Evolutionary conservation across 106 monocot genomes (phyloP), one percentile per base, ranked within the genome.

Genomic region (Dendrobium nobile): DNA sequence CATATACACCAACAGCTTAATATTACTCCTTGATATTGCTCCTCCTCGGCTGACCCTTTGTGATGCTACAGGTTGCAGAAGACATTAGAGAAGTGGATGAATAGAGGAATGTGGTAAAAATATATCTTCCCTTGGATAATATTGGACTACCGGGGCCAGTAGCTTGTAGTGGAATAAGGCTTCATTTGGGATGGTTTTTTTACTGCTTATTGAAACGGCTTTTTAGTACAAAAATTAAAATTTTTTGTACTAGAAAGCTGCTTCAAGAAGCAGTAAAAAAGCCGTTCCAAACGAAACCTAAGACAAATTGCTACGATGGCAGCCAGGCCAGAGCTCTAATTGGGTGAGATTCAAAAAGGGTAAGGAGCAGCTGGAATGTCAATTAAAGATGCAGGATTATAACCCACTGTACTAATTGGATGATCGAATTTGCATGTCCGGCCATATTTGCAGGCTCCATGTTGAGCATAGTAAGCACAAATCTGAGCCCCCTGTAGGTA

Each of bases 351-450:
- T 17, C 82, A 82, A 24, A 90, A 19, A 37, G 90, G 87, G 78
- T 85, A 88, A 8, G 90, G 88, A 75, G 88, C 81, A 80, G 86
- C 51, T 47, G 89, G 93, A 74, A 92, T 83, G 58, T 92, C 95
- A 42, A 86, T 40, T 56, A 88, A 90, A 42, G 92, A 84, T 20
- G 92, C 86, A 64, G 90, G 85, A 47, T 84, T 89, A 82, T 92
- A 92, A 79, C 84, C 84, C 26, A 89, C 72, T 61, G 83, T 77
- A 79, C 88, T 85, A 81, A 91, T 85, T 26, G 95, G 92, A 84
- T 95, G 95, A 87, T 95, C 90, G 77, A 92, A 95, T 78, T 95
- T 95, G 90, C 95, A 95, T 41, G 92, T 87, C 5, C 90, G 89
- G 40, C 95, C 95, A 73, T 86, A 95, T 73, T 95, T 95, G 86